Percentiles rank a stretch among this genome's conserved stretches.
Conservation (phyloP, 2,329 filamentous ascomycete genomes). For the Leptographium wingfieldii region DNA sequence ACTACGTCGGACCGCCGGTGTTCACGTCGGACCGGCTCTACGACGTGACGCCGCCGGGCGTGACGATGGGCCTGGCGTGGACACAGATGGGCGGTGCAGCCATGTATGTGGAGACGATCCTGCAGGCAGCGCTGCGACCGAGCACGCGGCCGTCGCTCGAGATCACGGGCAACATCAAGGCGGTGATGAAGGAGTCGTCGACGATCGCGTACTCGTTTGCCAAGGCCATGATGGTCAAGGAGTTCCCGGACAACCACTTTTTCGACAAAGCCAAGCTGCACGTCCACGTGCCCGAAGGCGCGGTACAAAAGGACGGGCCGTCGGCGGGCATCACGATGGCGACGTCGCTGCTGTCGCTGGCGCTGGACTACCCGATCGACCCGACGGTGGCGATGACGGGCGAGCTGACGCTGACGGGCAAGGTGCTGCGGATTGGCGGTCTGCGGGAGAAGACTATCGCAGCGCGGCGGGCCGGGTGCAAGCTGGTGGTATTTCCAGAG, state of each 20-base stretch:
- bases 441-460: conserved; percentile 95
- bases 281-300: conserved; percentile 91
- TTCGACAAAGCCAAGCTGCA: conserved; percentile 94
- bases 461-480: conserved; percentile 80
- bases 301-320: conserved; percentile 87
- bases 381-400: conserved; percentile 96
- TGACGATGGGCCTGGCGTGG: conserved; percentile 97
- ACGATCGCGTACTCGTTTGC: conserved; percentile 92
- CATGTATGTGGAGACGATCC: conserved; percentile 92
- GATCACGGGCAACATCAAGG: conserved; percentile 88
- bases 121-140: conserved; percentile 68
- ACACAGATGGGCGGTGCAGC: conserved; percentile 94
- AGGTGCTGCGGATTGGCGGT: conserved; percentile 88
- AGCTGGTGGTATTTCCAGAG: conserved; percentile 84
- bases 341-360: conserved; percentile 78
- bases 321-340: conserved; percentile 97
- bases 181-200: conserved; percentile 97
- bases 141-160: conserved; percentile 69
- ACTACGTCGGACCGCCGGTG: conserved; percentile 90
- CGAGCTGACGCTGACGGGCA: conserved; percentile 91
- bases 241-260: conserved; percentile 85
- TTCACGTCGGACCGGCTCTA: conserved; percentile 95
- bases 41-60: conserved; percentile 83
- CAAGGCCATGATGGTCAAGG: conserved; percentile 73
- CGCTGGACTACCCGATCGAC: conserved; percentile 63